Percentiles rank a stretch among this genome's conserved stretches.
These are phyloP conservation scores for Aspergillus panamensis DNA, from an alignment of 495 filamentous ascomycete species.

Conservation along the genomic window DNA sequence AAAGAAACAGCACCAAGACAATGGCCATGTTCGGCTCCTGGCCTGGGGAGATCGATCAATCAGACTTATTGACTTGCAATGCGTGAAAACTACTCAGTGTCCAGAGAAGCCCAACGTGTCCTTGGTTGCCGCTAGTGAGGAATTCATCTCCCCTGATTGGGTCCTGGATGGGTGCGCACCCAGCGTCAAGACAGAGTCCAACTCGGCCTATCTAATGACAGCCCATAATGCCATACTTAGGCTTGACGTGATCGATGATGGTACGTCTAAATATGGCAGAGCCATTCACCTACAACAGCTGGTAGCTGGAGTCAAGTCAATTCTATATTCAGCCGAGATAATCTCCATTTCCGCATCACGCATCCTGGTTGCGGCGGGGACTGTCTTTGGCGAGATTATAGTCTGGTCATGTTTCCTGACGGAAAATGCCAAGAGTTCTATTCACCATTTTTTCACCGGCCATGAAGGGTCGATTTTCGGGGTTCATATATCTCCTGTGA, in stretches of 20 bases:
- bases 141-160: slow-evolving; percentile 66
- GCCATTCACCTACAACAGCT: slow-evolving; percentile 40
- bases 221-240: slow-evolving; percentile 76
- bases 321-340: slow-evolving; percentile 82
- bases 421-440: slow-evolving; percentile 26
- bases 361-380: slow-evolving; percentile 79
- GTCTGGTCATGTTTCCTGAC: slow-evolving; percentile 70
- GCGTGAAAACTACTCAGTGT: slow-evolving; percentile 21
- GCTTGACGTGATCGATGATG: slow-evolving; percentile 27
- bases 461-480: slow-evolving; percentile 95
- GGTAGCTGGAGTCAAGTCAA: slow-evolving; percentile 70
- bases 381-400: slow-evolving; percentile 88
- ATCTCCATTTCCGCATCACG: slow-evolving; percentile 51
- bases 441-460: slow-evolving; percentile 74
- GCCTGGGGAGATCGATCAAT: slow-evolving; percentile 73
- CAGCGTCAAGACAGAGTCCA: slow-evolving; percentile 13
- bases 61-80: slow-evolving; percentile 50
- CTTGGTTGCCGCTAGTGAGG: slow-evolving; percentile 30
- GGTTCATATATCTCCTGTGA: slow-evolving; percentile 66
- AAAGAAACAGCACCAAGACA: slow-evolving; percentile 13
- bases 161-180: slow-evolving; percentile 65
- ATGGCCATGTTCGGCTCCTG: slow-evolving; percentile 49
- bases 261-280: slow-evolving; percentile 21
- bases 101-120: slow-evolving; percentile 8
- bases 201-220: slow-evolving; percentile 56